Base-by-base conservation (phyloP, 169 alveolate species). In the Perkinsus marinus region DNA sequence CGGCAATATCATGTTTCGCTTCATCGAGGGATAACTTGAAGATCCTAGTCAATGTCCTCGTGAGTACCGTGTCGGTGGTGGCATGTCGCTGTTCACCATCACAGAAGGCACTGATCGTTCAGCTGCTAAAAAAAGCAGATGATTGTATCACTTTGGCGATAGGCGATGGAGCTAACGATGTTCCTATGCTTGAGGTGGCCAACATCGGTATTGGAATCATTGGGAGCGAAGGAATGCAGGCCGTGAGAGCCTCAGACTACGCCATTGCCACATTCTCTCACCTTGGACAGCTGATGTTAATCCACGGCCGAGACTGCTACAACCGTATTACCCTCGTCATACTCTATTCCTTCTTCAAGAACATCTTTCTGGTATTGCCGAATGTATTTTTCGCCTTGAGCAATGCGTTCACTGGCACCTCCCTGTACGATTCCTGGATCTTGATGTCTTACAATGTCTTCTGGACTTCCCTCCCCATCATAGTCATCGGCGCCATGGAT, bases 111-210 rank as follows among this genome's bases (percentile, higher is more conserved):
- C 96, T 96, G 94, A 68, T 93, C 37, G 95, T 92, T 39, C 94
- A 89, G 91, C 98, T 98, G 91, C 99, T 98, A 68, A n/a, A 68
- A 0, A 36, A 90, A 36, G 3, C 91, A 19, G 34, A 69, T 41
- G 68, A 96, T 39, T 94, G 96, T 46, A 94, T 95, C 68, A 94
- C 96, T 92, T 89, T 96, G 92, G 98, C 99, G 38, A 95, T 97
- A 41, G 99, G 99, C 19, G 99, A 99, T 94, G 99, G 99, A 26
- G 99, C 99, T 38, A 99, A 99, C 95, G 99, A 99, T 95, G 99
- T 98, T 34, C 96, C 98, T 68, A 99, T 99, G 99, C 97, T 99
- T 39, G 96, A 97, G 95, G 98, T 96, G 93, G 79, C 79, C 22
- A 94, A 98, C 93, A 98, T 98, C 26, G 99, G 99, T 0, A 98